phyloP scores from a whole-genome alignment of 345 rosid genomes.

The Hibiscus tridactylites region DNA sequence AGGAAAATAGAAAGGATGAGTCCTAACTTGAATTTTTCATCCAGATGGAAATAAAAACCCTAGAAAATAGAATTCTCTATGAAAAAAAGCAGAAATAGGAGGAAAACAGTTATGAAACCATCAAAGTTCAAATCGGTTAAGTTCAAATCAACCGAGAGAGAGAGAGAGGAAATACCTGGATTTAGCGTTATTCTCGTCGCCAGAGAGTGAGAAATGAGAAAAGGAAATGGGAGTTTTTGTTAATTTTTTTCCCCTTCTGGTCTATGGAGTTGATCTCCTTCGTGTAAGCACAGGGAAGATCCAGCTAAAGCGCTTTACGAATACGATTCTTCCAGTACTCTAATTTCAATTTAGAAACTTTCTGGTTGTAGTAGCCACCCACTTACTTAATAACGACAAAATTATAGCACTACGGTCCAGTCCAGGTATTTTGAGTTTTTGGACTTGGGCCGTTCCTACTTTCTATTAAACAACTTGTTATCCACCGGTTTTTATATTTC shows the following conservation, averaged over 20 bases:
- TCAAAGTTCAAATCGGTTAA: neutral
- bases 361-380: too few relatives aligned
- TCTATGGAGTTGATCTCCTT: neutral
- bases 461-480: too few relatives aligned
- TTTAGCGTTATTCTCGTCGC: neutral
- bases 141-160: neutral
- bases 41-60: neutral
- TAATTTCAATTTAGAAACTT: neutral
- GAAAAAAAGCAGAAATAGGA: neutral
- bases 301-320: neutral
- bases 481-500: too few relatives aligned
- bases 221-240: too few relatives aligned
- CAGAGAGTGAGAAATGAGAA: neutral
- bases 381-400: neutral
- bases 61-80: neutral
- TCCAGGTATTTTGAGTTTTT: too few relatives aligned
- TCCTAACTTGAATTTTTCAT: neutral
- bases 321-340: neutral
- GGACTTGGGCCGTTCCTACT: too few relatives aligned
- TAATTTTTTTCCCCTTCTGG: neutral
- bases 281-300: neutral
- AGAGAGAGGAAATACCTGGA: conserved; percentile 3
- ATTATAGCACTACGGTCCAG: neutral
- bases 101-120: neutral
- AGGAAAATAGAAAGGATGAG: too few relatives aligned